These are phyloP conservation scores for Simmondsia chinensis DNA, from an alignment of 148 eudicot species.

Conservation along the genomic window DNA sequence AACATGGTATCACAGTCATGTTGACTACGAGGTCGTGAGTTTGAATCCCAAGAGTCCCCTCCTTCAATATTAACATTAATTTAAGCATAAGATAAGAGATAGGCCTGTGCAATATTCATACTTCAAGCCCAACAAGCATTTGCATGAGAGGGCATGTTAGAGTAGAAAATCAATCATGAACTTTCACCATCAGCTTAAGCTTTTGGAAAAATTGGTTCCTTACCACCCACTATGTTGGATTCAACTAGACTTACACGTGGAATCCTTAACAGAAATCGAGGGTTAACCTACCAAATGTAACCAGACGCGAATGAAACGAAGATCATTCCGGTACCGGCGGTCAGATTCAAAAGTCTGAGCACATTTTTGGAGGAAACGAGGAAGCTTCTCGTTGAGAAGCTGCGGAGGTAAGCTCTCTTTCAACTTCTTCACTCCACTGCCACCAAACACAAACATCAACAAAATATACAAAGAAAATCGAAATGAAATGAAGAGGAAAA, in stretches of 20 bases:
- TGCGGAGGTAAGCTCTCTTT: constrained; percentile 44
- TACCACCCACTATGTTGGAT: no score
- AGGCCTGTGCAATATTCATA: no score
- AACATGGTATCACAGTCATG: no score
- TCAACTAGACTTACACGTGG: not conserved
- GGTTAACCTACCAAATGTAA: constrained; percentile 51
- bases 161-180: no score
- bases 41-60: no score
- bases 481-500: not conserved
- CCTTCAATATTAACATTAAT: no score
- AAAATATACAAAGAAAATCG: not conserved
- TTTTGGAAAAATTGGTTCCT: no score
- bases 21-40: no score
- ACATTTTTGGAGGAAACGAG: constrained; percentile 90
- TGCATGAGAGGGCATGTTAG: no score
- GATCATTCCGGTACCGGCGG: constrained; percentile 60
- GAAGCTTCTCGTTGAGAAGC: constrained; percentile 73
- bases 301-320: constrained; percentile 84
- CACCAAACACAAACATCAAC: not conserved
- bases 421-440: constrained; percentile 72
- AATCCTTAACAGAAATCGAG: not conserved
- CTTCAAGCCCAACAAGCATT: no score
- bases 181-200: no score
- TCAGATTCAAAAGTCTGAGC: constrained; percentile 66
- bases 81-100: no score